phyloP scores from a whole-genome alignment of 2,329 filamentous ascomycete genomes.

The Paramyrothecium roridum region DNA sequence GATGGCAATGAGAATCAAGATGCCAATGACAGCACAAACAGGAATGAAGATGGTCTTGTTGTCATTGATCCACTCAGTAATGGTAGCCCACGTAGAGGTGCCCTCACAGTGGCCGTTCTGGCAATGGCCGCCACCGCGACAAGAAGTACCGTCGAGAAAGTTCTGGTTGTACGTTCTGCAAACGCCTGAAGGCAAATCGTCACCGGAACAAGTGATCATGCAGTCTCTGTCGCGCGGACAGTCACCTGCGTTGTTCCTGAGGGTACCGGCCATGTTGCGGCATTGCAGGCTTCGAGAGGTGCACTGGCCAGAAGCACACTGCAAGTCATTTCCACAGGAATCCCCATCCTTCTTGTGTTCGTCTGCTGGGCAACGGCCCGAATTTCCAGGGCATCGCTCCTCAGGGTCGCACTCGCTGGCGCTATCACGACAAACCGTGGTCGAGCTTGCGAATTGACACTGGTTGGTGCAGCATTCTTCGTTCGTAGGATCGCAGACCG shows the following conservation, averaged over 20 bases:
- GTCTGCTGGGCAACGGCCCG: constrained; percentile 73
- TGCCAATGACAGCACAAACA: constrained; percentile 67
- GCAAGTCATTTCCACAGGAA: constrained; percentile 66
- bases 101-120: constrained; percentile 75
- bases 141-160: constrained; percentile 88
- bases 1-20: constrained; percentile 67
- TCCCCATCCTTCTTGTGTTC: constrained; percentile 65
- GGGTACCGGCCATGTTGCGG: constrained; percentile 74
- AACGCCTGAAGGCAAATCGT: constrained; percentile 59
- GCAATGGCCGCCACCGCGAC: constrained; percentile 77
- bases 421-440: constrained; percentile 75
- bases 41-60: constrained; percentile 84
- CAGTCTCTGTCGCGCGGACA: constrained; percentile 65
- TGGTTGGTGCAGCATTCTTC: constrained; percentile 72
- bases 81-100: constrained; percentile 64
- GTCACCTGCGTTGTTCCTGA: constrained; percentile 70
- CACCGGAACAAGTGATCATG: constrained; percentile 70
- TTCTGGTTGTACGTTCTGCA: constrained; percentile 83
- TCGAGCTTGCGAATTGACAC: constrained; percentile 66
- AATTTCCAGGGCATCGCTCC: constrained; percentile 75
- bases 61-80: constrained; percentile 70
- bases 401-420: constrained; percentile 80
- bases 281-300: constrained; percentile 91
- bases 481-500: constrained; percentile 78
- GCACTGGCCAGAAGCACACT: constrained; percentile 90